phyloP scores from a whole-genome alignment of 495 filamentous ascomycete species.

The Bathelium albidoporum region DNA sequence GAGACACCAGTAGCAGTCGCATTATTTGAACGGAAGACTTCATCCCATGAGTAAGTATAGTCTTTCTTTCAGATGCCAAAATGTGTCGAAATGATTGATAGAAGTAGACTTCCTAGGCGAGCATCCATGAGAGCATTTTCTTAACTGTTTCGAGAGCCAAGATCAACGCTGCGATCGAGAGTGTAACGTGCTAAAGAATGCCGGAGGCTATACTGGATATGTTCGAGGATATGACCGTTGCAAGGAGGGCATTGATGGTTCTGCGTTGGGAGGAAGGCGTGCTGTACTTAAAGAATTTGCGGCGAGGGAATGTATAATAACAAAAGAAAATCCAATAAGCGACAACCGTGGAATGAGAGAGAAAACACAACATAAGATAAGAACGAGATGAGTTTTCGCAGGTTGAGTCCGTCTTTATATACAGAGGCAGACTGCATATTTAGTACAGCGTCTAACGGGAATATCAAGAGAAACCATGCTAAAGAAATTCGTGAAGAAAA shows the following conservation, averaged over 20 bases:
- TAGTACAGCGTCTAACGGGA: background rate
- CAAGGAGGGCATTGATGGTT: constrained; percentile 18
- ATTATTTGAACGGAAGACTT: constrained; percentile 25
- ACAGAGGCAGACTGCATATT: background rate
- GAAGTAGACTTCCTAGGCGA: constrained; percentile 9
- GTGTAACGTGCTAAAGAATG: no score
- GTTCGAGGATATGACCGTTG: constrained; percentile 10
- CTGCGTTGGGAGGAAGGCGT: constrained; percentile 16
- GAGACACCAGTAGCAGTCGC: constrained; percentile 8
- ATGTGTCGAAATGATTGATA: constrained; percentile 20
- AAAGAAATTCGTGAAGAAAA: background rate
- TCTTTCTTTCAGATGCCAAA: constrained; percentile 15
- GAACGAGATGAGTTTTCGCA: background rate
- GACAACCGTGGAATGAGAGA: constrained; percentile 1
- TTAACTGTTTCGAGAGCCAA: no score
- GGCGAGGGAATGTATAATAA: constrained; percentile 14
- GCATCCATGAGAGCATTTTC: constrained; percentile 6
- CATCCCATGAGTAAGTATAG: constrained; percentile 11
- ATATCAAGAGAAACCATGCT: background rate
- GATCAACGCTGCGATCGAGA: no score
- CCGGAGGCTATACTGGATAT: constrained; percentile 6
- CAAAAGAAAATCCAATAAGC: constrained; percentile 10
- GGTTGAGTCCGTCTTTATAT: constrained; percentile 1
- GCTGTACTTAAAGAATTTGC: constrained; percentile 4
- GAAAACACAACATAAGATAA: background rate